Base-by-base conservation (phyloP, 202 grass and related monocot genomes). In the Schoenoplectus tabernaemontani region DNA sequence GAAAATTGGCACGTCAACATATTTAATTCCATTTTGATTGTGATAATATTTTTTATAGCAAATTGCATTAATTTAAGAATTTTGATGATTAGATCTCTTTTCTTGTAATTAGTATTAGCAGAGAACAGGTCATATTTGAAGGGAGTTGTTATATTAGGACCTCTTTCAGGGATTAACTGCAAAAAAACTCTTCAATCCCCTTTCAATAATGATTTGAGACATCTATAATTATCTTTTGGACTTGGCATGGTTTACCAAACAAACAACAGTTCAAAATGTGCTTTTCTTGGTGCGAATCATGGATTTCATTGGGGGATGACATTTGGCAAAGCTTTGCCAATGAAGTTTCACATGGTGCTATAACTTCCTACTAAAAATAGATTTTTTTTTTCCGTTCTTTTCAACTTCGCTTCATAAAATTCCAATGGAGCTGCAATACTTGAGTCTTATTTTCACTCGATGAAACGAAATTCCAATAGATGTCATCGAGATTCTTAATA, bases 31-130 rank as follows among this genome's bases (percentile, higher is more conserved):
- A 9, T 50, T 53, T 73, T 46, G 1, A 3, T 71, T 12, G 23
- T 71, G 47, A 32, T 9, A 53, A 50, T 51, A 53, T 51, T 73
- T 0, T 34, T 8, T 33, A 75, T 54, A 75, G 16, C 26, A 51
- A 75, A 33, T 75, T 75, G 47, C 8, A 75, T 19, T 54, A 36
- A 33, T 53, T 53, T 34, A 74, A 74, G 24, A 17, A 9, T 74
- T 74, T 74, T 75, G 47, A 75, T 75, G 70, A 36, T 33, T 54
- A 34, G 70, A 53, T 75, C 28, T 19, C 47, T 75, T 75, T 30
- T 75, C 70, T 51, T 54, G 70, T 54, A n/a, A n/a, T n/a, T n/a
- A n/a, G n/a, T n/a, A 51, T 15, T 51, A 44, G 39, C 39, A 43
- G 44, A 53, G 23, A 15, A 73, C 46, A 33, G n/a, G 15, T 74